Base-by-base conservation (phyloP, 179 eudicot species). In the Vitellaria paradoxa region DNA sequence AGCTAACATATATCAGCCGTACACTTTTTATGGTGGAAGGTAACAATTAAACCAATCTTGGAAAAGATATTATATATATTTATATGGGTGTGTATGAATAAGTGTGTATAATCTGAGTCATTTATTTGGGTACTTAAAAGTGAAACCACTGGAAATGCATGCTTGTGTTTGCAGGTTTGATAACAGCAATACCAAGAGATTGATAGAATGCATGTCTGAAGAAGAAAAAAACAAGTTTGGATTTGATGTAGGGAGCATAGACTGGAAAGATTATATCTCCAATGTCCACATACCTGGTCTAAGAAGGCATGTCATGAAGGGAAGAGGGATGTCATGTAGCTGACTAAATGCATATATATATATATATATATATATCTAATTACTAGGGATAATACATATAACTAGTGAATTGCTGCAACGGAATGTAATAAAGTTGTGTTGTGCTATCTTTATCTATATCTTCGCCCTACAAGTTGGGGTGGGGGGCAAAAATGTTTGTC, bases 11-110 rank as follows among this genome's bases (percentile, higher is more conserved):
- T 96, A 96, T 79, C 84, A 94, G 79, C 96, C 98, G 3, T 96
- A 96, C 86, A 86, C 94, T 69, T 96, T 96, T 78, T 96, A 96
- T 71, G 90, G 93, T 79, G 99, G 99, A 85, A 91, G 99, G 99
- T 93, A 69, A 85, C 82, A 74, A 3, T n/a, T n/a, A n/a, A n/a
- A n/a, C n/a, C n/a, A n/a, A n/a, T n/a, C n/a, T n/a, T n/a, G n/a
- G n/a, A n/a, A n/a, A n/a, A n/a, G n/a, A n/a, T n/a, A n/a, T n/a
- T n/a, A n/a, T n/a, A n/a, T n/a, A n/a, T n/a, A n/a, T n/a, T n/a
- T n/a, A n/a, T n/a, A n/a, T n/a, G n/a, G n/a, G n/a, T n/a, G n/a
- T n/a, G n/a, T n/a, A n/a, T n/a, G n/a, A n/a, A n/a, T n/a, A n/a
- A n/a, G n/a, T n/a, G n/a, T n/a, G n/a, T n/a, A n/a, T n/a, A n/a